phyloP scores from a whole-genome alignment of 331 rosid species.

The Quercus phellos region DNA sequence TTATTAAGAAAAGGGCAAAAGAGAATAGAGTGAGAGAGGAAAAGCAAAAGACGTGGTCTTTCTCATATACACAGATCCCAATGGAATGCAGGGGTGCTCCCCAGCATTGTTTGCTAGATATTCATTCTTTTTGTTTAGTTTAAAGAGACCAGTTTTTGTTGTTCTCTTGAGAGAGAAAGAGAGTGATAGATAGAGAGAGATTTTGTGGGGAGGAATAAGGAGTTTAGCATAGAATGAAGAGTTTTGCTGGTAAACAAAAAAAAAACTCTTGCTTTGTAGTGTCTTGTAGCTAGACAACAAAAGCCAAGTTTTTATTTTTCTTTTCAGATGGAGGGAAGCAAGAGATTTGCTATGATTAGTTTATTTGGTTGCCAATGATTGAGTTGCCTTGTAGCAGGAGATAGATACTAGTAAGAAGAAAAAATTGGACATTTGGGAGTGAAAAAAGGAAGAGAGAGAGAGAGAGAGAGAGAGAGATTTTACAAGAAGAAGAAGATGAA shows the following conservation, averaged over 20 bases:
- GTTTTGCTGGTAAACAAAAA: slow-evolving; percentile 17
- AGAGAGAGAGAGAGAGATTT: slow-evolving; percentile 4
- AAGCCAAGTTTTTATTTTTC: background rate
- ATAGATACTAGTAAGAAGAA: background rate
- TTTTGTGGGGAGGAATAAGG: background rate
- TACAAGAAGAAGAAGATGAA: slow-evolving; percentile 42
- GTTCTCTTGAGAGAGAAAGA: slow-evolving; percentile 21
- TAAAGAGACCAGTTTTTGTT: slow-evolving; percentile 59
- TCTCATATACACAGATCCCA: slow-evolving; percentile 91
- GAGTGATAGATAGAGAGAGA: slow-evolving; percentile 11
- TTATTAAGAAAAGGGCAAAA: slow-evolving; percentile 14
- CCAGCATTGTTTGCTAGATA: slow-evolving; percentile 45
- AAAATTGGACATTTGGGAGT: slow-evolving; percentile 6
- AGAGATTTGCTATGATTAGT: slow-evolving; percentile 40
- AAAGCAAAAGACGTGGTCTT: slow-evolving; percentile 47
- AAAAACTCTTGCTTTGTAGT: background rate
- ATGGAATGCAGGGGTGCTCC: slow-evolving; percentile 77
- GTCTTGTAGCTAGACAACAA: slow-evolving; percentile 31
- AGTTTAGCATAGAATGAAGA: slow-evolving; percentile 10
- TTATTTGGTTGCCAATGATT: slow-evolving; percentile 57
- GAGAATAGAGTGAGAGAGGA: background rate
- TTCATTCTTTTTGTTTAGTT: slow-evolving; percentile 87
- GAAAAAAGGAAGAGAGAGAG: slow-evolving; percentile 3
- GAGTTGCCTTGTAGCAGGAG: slow-evolving; percentile 32
- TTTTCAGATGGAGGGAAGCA: slow-evolving; percentile 11